Base-by-base conservation (phyloP, 1,284 basidiomycete species). In the Somion occarium region DNA sequence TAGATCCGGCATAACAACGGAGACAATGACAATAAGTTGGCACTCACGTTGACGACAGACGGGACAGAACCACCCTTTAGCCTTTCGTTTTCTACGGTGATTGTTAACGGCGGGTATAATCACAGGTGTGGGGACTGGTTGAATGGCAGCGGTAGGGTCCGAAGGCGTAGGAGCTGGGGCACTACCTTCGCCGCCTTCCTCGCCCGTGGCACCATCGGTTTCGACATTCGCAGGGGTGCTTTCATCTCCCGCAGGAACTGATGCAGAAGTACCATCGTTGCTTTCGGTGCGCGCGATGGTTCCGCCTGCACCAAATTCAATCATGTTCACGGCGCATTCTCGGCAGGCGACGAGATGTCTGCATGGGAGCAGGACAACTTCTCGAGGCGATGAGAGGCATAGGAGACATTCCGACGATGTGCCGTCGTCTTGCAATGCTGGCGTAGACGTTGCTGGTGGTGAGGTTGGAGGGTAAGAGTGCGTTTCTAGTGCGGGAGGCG, bases 11-110 rank as follows among this genome's bases (percentile, higher is more conserved):
- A 37, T 9, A 37, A 37, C n/a, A 37, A 19, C 7, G 47, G 25
- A 42, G 48, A 44, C 19, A 23, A 46, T 34, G 7, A 20, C n/a
- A 13, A 18, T 46, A 49, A 13, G 3, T n/a, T 5, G 30, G 19
- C 13, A 74, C 85, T 67, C 59, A 87, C 85, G 91, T 75, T 94
- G 92, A 60, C 92, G 79, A 66, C 92, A 94, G 46, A 95, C 90
- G 25, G 92, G 92, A 66, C 92, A 95, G 78, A 90, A 92, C 92
- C 92, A 95, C 13, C 92, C 92, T 69, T 95, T 95, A 1, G 91
- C 88, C 71, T 91, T 93, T 59, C 91, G 78, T 75, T 92, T 93
- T 64, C 92, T 75, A 51, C 91, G 68, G 1, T 52, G n/a, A 41
- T 44, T 18, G 45, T 48, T 67, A 9, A 60, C 56, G 5, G 59